Base-by-base conservation (phyloP, 1,139 yeast genomes). In the Lodderomyces oxycetoniae region DNA sequence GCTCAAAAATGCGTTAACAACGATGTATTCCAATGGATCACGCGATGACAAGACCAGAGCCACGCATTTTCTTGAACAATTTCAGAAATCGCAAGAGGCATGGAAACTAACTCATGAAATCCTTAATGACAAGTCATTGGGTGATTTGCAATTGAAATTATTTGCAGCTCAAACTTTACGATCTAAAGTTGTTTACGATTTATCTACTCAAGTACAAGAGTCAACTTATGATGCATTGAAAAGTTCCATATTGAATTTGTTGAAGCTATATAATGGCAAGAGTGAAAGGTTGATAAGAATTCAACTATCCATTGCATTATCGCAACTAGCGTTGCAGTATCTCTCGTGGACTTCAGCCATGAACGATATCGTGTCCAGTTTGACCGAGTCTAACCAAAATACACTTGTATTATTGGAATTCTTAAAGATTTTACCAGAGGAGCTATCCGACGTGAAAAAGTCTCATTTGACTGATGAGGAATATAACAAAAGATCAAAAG, bases 111-210 rank as follows among this genome's bases (percentile, higher is more conserved):
- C 58, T 53, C 74, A 66, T 43, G 57, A 52, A 26, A 53, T 67
- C 20, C 50, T 68, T 28, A 19, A 28, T 13, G 42, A 44, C 5
- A 41, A 45, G 24, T 40, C 67, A 9, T 41, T 72, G 17, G 16
- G 20, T 15, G 16, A 30, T n/a, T 7, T 25, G 14, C 83, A 81
- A 46, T 60, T 83, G 30, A 79, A 78, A 50, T 64, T 91, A 47
- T 91, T 93, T 63, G 84, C 93, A 7, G 84, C 96, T 1, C 98
- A 93, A 55, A 89, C 97, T 0, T 62, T 93, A 42, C 67, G 96
- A 44, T 80, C 89, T 26, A 88, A 88, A 50, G 63, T 87, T 33
- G 82, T 86, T 10, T 89, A 85, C 55, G 97, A 91, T 59, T 66
- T 89, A 44, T 68, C 71, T 42, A 67, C 71, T 41, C 98, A 91